Conservation (phyloP, 1,284 basidiomycete species). For the Schizophyllum commune region DNA sequence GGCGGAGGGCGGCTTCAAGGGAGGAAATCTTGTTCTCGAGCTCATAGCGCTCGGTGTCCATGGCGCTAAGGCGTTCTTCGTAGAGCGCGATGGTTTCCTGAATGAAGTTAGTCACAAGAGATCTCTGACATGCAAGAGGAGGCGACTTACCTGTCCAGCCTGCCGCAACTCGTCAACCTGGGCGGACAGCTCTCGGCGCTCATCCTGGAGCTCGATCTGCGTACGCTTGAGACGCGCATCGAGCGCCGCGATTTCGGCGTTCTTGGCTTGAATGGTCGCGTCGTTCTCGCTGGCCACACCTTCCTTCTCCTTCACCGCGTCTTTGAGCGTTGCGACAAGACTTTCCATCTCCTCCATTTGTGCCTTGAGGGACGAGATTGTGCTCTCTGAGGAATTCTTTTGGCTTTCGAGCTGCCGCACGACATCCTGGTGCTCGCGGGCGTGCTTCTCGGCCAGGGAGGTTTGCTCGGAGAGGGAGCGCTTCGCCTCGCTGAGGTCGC, state of each 20-base stretch:
- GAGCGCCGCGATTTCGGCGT: conserved; percentile 47
- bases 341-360: conserved; percentile 40
- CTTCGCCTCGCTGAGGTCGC: conserved; percentile 33
- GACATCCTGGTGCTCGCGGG: not conserved
- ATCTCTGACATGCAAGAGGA: conserved; percentile 1
- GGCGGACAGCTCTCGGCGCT: conserved; percentile 53
- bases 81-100: conserved; percentile 90
- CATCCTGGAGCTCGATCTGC: conserved; percentile 47
- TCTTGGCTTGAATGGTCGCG: conserved; percentile 42
- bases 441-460: conserved; percentile 38
- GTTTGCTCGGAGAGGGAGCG: conserved; percentile 44
- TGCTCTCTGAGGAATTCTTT: conserved; percentile 1
- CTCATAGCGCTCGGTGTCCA: conserved; percentile 71
- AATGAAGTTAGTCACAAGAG: conserved; percentile 6
- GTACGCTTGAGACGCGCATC: conserved; percentile 40
- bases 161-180: conserved; percentile 77
- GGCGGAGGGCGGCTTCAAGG: conserved; percentile 51
- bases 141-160: conserved; percentile 67
- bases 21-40: conserved; percentile 61
- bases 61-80: conserved; percentile 74
- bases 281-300: conserved; percentile 44
- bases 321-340: conserved; percentile 40
- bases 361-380: conserved; percentile 27
- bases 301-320: conserved; percentile 45
- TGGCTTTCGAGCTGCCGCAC: conserved; percentile 4